Conservation (phyloP, 2,329 filamentous ascomycete species). For the Pseudocercospora fuligena region DNA sequence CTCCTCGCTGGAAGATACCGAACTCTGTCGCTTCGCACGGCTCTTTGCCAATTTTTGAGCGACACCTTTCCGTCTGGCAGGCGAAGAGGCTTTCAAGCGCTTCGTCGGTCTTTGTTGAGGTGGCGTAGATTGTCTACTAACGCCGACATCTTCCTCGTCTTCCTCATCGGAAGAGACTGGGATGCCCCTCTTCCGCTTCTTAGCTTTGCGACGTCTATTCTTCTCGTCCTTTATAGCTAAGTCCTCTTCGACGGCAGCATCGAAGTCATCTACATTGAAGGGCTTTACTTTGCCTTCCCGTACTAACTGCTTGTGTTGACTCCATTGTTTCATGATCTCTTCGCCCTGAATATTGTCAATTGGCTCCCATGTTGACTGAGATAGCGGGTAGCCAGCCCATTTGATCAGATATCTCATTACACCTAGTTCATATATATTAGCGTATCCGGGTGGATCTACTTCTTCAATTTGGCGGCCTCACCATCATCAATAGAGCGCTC, state of each 20-base stretch:
- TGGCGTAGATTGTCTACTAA: background rate
- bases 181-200: slow-evolving; percentile 32
- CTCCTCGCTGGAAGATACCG: slow-evolving; percentile 15
- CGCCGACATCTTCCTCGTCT: background rate
- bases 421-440: background rate
- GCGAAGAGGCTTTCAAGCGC: background rate
- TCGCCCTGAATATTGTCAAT: slow-evolving; percentile 17
- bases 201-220: slow-evolving; percentile 30
- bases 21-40: background rate
- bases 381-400: slow-evolving; percentile 39
- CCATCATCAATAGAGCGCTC: slow-evolving; percentile 15
- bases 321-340: slow-evolving; percentile 32
- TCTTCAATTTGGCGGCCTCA: background rate
- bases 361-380: slow-evolving; percentile 39
- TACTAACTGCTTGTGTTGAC: slow-evolving; percentile 26
- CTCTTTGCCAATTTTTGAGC: slow-evolving; percentile 27
- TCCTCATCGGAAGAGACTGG: slow-evolving; percentile 2
- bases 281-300: slow-evolving; percentile 23
- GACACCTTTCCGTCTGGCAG: slow-evolving; percentile 28
- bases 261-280: slow-evolving; percentile 34
- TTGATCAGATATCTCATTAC: slow-evolving; percentile 36
- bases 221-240: slow-evolving; percentile 21
- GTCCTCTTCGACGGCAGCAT: slow-evolving; percentile 21
- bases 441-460: background rate
- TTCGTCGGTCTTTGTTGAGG: background rate